These are phyloP conservation scores for Nitzschia sp. DNA, from an alignment of 108 stramenopile genomes.

Conservation along the genomic window DNA sequence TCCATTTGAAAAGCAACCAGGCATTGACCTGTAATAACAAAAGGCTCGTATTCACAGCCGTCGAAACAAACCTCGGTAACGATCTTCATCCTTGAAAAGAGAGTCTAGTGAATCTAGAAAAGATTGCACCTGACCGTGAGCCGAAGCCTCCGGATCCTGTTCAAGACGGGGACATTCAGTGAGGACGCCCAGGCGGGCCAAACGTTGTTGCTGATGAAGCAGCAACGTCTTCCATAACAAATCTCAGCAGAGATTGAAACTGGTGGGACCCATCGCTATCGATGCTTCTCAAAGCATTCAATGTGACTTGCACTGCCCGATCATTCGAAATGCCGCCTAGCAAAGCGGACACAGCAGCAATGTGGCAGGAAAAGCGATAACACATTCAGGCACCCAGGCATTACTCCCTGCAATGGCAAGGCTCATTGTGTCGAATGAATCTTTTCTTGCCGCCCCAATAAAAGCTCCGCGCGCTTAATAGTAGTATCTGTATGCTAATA, in stretches of 20 bases:
- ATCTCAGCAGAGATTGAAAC: slow-evolving; percentile 42
- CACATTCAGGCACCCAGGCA: no score
- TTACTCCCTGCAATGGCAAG: no score
- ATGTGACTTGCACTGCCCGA: slow-evolving; percentile 49
- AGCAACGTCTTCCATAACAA: slow-evolving; percentile 31
- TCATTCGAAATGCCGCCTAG: slow-evolving; percentile 34
- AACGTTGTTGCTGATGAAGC: slow-evolving; percentile 41
- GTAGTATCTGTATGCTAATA: no score
- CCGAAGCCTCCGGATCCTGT: slow-evolving; percentile 6
- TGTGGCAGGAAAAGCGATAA: no score
- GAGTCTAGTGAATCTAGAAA: slow-evolving; percentile 26
- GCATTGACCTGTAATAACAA: no score
- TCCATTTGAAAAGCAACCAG: no score
- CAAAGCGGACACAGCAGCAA: slow-evolving; percentile 39
- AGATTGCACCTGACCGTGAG: neutral
- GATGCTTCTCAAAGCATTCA: slow-evolving; percentile 36
- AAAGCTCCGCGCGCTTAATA: no score
- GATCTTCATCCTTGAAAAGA: neutral
- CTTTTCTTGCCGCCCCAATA: no score
- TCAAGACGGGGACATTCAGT: slow-evolving; percentile 59
- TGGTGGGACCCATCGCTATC: slow-evolving; percentile 25
- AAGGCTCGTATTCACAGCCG: slow-evolving; percentile 11
- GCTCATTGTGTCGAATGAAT: no score
- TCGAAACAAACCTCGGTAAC: slow-evolving; percentile 23
- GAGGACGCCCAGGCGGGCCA: slow-evolving; percentile 49